These are phyloP conservation scores for Aspergillus hiratsukae DNA, from an alignment of 2,329 filamentous ascomycete species.

Conservation along the genomic window DNA sequence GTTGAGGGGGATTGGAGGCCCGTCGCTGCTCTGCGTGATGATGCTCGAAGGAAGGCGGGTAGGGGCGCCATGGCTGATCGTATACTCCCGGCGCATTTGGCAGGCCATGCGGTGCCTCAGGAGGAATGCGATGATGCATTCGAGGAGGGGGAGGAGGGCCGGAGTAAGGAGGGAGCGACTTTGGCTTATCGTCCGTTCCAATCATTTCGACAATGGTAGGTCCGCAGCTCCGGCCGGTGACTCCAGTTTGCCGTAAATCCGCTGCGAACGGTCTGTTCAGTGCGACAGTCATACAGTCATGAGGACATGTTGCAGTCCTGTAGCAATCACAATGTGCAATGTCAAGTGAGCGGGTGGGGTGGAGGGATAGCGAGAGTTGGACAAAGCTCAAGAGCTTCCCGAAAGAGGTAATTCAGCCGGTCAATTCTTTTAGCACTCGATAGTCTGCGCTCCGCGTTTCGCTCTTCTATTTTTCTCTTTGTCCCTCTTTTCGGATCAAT, in stretches of 20 bases:
- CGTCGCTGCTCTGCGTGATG: slow-evolving; percentile 28
- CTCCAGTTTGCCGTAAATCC: slow-evolving; percentile 17
- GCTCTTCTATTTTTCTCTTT: background rate
- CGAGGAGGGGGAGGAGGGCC: slow-evolving; percentile 16
- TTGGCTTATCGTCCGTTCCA: slow-evolving; percentile 24
- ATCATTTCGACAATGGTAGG: slow-evolving; percentile 24
- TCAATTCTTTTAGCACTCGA: background rate
- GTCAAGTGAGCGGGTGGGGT: background rate
- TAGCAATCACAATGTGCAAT: slow-evolving; percentile 1
- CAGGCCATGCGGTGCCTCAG: slow-evolving; percentile 26
- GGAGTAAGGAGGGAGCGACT: slow-evolving; percentile 19
- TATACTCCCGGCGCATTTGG: slow-evolving; percentile 25
- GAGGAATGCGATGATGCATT: slow-evolving; percentile 28
- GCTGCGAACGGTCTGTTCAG: slow-evolving; percentile 13
- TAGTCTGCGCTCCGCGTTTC: background rate
- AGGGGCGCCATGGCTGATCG: slow-evolving; percentile 31
- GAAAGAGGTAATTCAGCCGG: slow-evolving; percentile 12
- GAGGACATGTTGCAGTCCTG: slow-evolving; percentile 19
- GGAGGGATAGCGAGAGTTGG: background rate
- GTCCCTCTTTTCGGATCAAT: background rate
- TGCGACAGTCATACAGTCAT: slow-evolving; percentile 19
- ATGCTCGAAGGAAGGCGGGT: slow-evolving; percentile 25
- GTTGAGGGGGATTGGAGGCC: slow-evolving; percentile 23
- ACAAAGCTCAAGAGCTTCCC: slow-evolving; percentile 3
- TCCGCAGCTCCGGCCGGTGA: slow-evolving; percentile 12